Conservation (phyloP, 208 protist species). For the Trypanosoma cruzi region DNA sequence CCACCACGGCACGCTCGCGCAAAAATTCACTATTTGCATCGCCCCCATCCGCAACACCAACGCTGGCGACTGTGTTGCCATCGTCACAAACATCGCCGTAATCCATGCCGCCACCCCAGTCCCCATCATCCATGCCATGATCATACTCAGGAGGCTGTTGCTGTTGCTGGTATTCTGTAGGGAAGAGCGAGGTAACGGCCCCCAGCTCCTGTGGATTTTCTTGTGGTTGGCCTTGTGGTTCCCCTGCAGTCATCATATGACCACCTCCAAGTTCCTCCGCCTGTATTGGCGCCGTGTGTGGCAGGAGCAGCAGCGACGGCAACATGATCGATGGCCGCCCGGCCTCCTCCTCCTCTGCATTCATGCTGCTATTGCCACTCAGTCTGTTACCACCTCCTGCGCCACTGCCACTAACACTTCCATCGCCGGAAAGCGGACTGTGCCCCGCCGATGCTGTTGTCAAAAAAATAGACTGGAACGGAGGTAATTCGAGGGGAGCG, state of each 20-base stretch:
- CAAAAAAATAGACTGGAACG: conserved; percentile 6
- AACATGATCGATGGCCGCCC: conserved; percentile 28
- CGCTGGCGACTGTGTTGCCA: conserved; percentile 2
- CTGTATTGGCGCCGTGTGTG: conserved; percentile 25
- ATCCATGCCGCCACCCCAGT: conserved; percentile 31
- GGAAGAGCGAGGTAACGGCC: neutral
- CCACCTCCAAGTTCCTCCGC: neutral
- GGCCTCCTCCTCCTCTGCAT: conserved; percentile 11
- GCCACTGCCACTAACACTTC: neutral
- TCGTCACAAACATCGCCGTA: conserved; percentile 28
- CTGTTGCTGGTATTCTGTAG: neutral
- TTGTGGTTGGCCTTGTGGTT: conserved; percentile 10
- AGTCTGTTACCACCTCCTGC: conserved; percentile 4
- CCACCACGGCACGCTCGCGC: conserved; percentile 32
- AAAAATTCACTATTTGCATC: conserved; percentile 13
- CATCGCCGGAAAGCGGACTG: conserved; percentile 6
- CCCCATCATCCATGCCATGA: conserved; percentile 22
- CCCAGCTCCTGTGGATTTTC: neutral
- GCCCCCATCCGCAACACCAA: conserved; percentile 1
- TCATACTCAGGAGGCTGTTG: conserved; percentile 10
- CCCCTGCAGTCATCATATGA: neutral
- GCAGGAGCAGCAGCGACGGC: conserved; percentile 52
- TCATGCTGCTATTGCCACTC: neutral
- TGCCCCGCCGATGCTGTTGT: neutral
- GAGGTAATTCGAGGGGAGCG: neutral